phyloP scores from a whole-genome alignment of 345 rosid species.

The Syzygium oleosum region DNA sequence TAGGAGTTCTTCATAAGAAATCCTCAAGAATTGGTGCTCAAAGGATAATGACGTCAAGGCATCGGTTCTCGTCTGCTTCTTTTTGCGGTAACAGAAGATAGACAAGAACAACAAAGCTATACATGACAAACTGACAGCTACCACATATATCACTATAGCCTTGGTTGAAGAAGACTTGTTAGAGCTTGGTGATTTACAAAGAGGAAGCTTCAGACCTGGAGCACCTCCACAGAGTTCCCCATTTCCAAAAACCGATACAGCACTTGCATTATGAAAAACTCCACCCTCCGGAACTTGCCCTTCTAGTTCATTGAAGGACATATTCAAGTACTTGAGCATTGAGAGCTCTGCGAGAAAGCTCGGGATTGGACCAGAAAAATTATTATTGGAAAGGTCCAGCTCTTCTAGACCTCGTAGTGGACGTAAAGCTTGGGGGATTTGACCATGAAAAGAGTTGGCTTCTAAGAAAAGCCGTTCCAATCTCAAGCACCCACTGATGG shows the following conservation, averaged over 20 bases:
- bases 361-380: not conserved
- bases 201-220: not conserved
- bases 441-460: not conserved
- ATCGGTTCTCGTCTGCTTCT: not conserved
- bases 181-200: not conserved
- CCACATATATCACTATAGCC: not conserved
- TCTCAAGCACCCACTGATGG: not conserved
- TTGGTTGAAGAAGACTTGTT: not conserved
- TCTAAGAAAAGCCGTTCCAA: not conserved
- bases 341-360: not conserved
- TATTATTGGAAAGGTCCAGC: not conserved
- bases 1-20: not conserved
- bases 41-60: not conserved
- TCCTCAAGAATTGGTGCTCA: not conserved
- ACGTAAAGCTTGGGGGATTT: not conserved
- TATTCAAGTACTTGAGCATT: not conserved
- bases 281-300: not conserved
- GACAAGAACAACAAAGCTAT: not conserved
- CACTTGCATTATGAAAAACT: not conserved
- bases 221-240: not conserved
- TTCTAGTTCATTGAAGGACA: not conserved
- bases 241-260: not conserved
- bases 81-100: not conserved
- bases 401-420: not conserved
- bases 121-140: not conserved